These are phyloP conservation scores for Cystobasidium slooffiae DNA, from an alignment of 1,284 basidiomycete genomes.

Conservation along the genomic window DNA sequence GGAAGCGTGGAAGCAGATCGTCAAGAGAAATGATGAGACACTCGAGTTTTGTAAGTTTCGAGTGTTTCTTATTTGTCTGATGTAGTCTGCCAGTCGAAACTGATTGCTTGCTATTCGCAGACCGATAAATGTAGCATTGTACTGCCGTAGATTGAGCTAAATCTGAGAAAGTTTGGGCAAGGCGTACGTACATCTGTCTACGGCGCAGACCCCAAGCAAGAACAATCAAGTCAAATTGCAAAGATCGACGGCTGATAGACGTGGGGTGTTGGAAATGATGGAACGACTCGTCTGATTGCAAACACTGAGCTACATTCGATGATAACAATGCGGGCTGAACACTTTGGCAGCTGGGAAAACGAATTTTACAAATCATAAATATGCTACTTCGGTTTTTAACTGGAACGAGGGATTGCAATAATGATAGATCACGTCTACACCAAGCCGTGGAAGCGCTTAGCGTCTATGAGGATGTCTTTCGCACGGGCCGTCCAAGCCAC, in stretches of 20 bases:
- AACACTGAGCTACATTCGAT: too few relatives aligned
- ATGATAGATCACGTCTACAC: background rate
- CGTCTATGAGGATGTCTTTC: slow-evolving; percentile 39
- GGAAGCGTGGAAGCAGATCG: slow-evolving; percentile 97
- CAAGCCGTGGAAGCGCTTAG: slow-evolving; percentile 45
- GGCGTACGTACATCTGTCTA: too few relatives aligned
- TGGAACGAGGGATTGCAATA: background rate
- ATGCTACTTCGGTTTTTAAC: too few relatives aligned
- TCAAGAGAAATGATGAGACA: slow-evolving; percentile 91
- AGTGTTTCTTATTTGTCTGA: background rate
- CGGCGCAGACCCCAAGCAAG: too few relatives aligned
- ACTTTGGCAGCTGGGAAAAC: too few relatives aligned
- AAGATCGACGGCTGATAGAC: too few relatives aligned
- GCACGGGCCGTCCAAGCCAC: slow-evolving; percentile 48
- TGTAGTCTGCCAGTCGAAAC: background rate
- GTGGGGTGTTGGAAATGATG: too few relatives aligned
- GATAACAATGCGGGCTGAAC: too few relatives aligned
- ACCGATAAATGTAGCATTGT: slow-evolving; percentile 31
- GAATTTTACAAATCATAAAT: too few relatives aligned
- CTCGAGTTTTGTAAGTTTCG: slow-evolving; percentile 85
- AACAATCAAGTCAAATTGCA: too few relatives aligned
- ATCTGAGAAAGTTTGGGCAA: background rate
- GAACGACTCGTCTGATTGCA: too few relatives aligned
- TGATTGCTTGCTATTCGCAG: background rate
- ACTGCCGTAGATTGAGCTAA: background rate